Evolutionary conservation across 352 stramenopile genomes (phyloP).

Genomic region (Aphanomyces cochlioides): DNA sequence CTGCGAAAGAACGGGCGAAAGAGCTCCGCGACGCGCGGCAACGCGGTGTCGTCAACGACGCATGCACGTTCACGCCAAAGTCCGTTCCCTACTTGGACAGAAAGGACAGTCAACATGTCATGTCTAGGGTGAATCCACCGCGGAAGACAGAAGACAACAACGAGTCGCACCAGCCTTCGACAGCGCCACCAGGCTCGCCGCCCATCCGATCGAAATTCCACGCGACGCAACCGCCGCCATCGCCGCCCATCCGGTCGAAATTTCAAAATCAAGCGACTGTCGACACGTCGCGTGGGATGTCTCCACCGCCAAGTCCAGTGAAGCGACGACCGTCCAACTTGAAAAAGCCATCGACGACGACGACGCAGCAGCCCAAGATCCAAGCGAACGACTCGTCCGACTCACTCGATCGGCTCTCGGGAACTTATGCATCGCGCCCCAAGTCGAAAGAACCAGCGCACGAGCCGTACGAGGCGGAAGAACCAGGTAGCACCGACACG

Average conservation of each 20-base stretch:
- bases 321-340: constrained; percentile 8
- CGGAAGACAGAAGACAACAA: constrained; percentile 19
- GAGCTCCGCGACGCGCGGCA: constrained; percentile 66
- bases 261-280: constrained; percentile 2
- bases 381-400: constrained; percentile 28
- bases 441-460: constrained; percentile 20
- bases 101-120: not conserved
- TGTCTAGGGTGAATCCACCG: constrained; percentile 16
- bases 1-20: constrained; percentile 71
- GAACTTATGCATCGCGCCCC: constrained; percentile 6
- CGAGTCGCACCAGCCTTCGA: not conserved
- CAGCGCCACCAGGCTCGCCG: constrained; percentile 6
- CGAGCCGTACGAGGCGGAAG: constrained; percentile 8
- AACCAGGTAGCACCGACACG: constrained; percentile 23
- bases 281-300: not conserved
- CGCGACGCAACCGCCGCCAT: constrained; percentile 16
- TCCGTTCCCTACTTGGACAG: constrained; percentile 29
- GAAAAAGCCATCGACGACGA: not conserved
- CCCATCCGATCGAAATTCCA: constrained; percentile 23
- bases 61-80: constrained; percentile 79
- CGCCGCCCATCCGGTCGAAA: constrained; percentile 28
- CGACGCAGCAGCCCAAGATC: constrained; percentile 6
- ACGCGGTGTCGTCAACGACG: constrained; percentile 62
- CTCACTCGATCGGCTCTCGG: constrained; percentile 10
- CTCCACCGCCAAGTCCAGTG: constrained; percentile 12